Evolutionary conservation across 495 filamentous ascomycete genomes (phyloP).

Genomic region (Aspergillus diversus): DNA sequence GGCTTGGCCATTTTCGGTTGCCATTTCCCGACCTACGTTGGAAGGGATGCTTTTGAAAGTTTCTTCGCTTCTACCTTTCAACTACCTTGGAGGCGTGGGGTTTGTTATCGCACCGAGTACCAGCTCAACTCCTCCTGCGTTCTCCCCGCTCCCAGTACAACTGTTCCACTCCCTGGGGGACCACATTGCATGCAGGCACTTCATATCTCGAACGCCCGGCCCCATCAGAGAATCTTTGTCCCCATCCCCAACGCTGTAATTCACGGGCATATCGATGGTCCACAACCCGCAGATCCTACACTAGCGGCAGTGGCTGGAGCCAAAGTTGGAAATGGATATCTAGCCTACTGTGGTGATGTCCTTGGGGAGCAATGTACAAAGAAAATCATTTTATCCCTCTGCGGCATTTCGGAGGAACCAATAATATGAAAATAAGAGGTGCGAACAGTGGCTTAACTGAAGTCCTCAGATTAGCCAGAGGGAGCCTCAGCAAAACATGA

Average conservation of each 20-base stretch:
- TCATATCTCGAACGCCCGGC: conserved; percentile 36
- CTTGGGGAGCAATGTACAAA: conserved; percentile 35
- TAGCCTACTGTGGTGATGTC: conserved; percentile 54
- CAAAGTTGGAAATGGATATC: conserved; percentile 38
- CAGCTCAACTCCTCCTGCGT: conserved; percentile 20
- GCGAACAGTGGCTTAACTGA: too few relatives aligned
- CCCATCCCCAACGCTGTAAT: conserved; percentile 16
- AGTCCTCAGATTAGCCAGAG: too few relatives aligned
- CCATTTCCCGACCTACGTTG: conserved; percentile 34
- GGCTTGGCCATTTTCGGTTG: conserved; percentile 35
- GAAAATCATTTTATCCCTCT: too few relatives aligned
- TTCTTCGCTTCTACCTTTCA: conserved; percentile 32
- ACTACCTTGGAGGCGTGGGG: conserved; percentile 42
- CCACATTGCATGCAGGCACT: conserved; percentile 50
- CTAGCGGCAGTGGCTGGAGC: conserved; percentile 40
- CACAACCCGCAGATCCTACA: conserved; percentile 27
- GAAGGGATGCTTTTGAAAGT: conserved; percentile 22
- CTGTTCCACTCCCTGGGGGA: conserved; percentile 27
- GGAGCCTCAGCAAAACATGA: too few relatives aligned
- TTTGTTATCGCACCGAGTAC: conserved; percentile 38
- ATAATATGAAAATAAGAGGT: too few relatives aligned
- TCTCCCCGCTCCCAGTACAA: conserved; percentile 18
- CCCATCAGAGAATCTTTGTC: conserved; percentile 35
- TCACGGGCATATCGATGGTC: not conserved
- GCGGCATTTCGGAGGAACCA: too few relatives aligned